phyloP scores from a whole-genome alignment of 177 flowering plant species.

The Tripterygium wilfordii region DNA sequence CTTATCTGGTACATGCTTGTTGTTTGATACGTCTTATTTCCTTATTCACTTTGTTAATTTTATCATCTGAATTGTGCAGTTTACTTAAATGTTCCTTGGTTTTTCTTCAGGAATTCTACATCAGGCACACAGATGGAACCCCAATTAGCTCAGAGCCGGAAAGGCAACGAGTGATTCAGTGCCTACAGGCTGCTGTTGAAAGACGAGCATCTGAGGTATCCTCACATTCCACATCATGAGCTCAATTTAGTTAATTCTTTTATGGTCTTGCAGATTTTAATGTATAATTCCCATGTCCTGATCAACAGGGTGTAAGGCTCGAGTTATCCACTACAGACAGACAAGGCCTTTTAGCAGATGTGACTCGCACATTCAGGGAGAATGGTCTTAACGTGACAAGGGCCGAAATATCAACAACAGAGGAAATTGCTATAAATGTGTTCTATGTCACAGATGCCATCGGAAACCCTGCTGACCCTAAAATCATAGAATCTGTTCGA shows the following conservation, averaged over 20 bases:
- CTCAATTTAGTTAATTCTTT: too few relatives aligned
- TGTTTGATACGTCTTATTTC: neutral
- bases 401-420: slow-evolving; percentile 73
- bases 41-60: neutral
- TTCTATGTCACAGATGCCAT: slow-evolving; percentile 72
- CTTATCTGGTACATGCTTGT: slow-evolving; percentile 45
- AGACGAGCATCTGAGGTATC: slow-evolving; percentile 85
- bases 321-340: slow-evolving; percentile 62
- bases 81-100: neutral
- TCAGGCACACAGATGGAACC: slow-evolving; percentile 79
- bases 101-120: slow-evolving; percentile 72
- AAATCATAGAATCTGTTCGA: slow-evolving; percentile 60
- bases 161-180: slow-evolving; percentile 72
- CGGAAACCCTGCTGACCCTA: slow-evolving; percentile 55
- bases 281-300: slow-evolving; percentile 2
- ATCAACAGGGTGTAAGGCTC: slow-evolving; percentile 74
- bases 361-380: slow-evolving; percentile 85
- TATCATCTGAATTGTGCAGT: neutral
- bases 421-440: slow-evolving; percentile 47
- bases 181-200: slow-evolving; percentile 75
- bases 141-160: slow-evolving; percentile 92
- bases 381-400: slow-evolving; percentile 85
- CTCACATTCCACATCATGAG: neutral
- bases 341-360: slow-evolving; percentile 70
- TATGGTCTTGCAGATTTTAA: slow-evolving; percentile 1